Evolutionary conservation across 1,284 basidiomycete species (phyloP).

Genomic region (Cutaneotrichosporon sp.): DNA sequence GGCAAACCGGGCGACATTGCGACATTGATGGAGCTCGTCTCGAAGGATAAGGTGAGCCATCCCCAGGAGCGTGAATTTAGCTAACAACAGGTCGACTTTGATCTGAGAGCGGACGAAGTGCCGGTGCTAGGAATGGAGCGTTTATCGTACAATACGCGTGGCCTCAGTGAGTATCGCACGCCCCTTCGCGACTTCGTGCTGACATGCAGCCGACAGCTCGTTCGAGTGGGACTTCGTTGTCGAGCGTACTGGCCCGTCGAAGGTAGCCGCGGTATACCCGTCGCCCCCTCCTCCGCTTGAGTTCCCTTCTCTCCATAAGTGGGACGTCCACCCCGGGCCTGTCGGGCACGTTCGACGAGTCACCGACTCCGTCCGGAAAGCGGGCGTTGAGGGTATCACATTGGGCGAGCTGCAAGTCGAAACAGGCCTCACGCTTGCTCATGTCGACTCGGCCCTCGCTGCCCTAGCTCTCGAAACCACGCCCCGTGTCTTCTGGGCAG

Average conservation of each 20-base stretch:
- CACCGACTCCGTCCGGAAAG: conserved; percentile 15
- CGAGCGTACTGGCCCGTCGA: not conserved
- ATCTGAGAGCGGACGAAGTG: conserved; percentile 26
- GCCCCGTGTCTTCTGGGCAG: conserved; percentile 63
- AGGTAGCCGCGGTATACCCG: not conserved
- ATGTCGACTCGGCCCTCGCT: conserved; percentile 18
- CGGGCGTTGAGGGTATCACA: conserved; percentile 24
- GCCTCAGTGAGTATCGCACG: conserved; percentile 33
- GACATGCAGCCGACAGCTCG: conserved; percentile 31
- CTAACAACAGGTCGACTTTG: conserved; percentile 26
- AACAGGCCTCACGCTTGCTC: conserved; percentile 5
- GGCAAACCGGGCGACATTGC: conserved; percentile 37
- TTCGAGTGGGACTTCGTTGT: conserved; percentile 37
- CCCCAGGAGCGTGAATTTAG: no score
- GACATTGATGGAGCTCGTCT: conserved; percentile 35
- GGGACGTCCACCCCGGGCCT: not conserved
- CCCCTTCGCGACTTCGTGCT: not conserved
- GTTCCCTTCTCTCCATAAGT: conserved; percentile 3
- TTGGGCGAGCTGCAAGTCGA: conserved; percentile 11
- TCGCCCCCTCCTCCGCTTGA: conserved; percentile 1
- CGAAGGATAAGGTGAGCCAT: conserved; percentile 23
- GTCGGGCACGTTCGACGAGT: conserved; percentile 1
- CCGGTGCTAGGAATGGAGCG: conserved; percentile 22
- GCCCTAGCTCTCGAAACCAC: conserved; percentile 15
- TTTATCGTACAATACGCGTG: conserved; percentile 36